Evolutionary conservation across 768 basidiomycete species (phyloP), one percentile per base, ranked within the genome.

Genomic region (Boletus speciosus): DNA sequence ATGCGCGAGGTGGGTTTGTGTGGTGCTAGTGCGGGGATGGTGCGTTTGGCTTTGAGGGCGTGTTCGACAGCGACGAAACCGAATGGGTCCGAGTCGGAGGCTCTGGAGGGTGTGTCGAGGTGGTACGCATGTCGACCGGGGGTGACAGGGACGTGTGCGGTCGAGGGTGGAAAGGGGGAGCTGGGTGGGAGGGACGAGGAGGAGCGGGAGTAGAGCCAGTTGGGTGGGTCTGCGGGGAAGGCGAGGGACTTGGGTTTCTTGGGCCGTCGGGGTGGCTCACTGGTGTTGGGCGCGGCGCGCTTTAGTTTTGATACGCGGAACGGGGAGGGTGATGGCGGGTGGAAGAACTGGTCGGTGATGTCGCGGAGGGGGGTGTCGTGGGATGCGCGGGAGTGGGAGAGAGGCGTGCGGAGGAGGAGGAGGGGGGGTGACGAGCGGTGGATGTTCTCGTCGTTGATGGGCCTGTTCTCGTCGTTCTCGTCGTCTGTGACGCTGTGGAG

Each of bases 11-110:
- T 15, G 16, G 59, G 47, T 32, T 52, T 60, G 19, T 8, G 57
- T 21, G 52, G 43, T 27, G 54, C 58, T 7, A 53, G 61, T 6
- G 45, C 41, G 43, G 47, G 58, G 1, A 47, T 49, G 5, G 63
- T 58, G 6, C 79, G 78, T 39, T 75, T 70, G 1, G 66, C 73
- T 59, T 78, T 80, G 56, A 83, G 63, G 46, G 75, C 78, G 47
- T 72, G 73, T 62, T 84, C 81, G 1, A 80, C 73, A 16, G 81
- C 78, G 32, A 81, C 70, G 56, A 84, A 82, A 0, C 82, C 82
- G 55, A 84, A 84, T 0, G 81, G 82, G 55, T 84, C 82, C 0
- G 79, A 79, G 37, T 66, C 68, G 21, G 66, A 68, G 7, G 61
- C 47, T 4, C 43, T 66, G 40, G 61, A 57, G 5, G 69, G 67